phyloP scores from a whole-genome alignment of 2,329 filamentous ascomycete species.

The Onygenales sp. region DNA sequence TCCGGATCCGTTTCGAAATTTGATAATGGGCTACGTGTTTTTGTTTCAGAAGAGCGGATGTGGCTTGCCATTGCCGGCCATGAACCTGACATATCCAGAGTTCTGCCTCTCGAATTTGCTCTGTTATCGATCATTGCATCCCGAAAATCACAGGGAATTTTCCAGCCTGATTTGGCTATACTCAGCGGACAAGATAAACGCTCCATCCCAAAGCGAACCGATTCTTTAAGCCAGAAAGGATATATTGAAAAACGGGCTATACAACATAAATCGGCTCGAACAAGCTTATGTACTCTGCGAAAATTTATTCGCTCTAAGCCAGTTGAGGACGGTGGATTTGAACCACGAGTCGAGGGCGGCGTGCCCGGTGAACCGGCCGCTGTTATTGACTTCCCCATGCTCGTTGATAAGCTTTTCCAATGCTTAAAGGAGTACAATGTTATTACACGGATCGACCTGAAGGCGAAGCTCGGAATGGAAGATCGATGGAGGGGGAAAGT shows the following conservation, averaged over 20 bases:
- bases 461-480: slow-evolving; percentile 35
- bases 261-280: slow-evolving; percentile 40
- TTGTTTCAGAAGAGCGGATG: slow-evolving; percentile 45
- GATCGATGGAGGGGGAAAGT: slow-evolving; percentile 31
- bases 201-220: slow-evolving; percentile 53
- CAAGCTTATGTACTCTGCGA: slow-evolving; percentile 47
- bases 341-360: slow-evolving; percentile 9
- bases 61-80: slow-evolving; percentile 55
- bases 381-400: slow-evolving; percentile 40
- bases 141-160: slow-evolving; percentile 43
- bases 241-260: slow-evolving; percentile 51
- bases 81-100: slow-evolving; percentile 44
- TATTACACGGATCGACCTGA: slow-evolving; percentile 44
- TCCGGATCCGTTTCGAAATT: background rate
- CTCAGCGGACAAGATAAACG: slow-evolving; percentile 55
- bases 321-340: slow-evolving; percentile 5
- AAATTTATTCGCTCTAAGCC: slow-evolving; percentile 30
- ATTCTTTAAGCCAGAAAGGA: slow-evolving; percentile 46
- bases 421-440: slow-evolving; percentile 42
- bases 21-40: slow-evolving; percentile 28
- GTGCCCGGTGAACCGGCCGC: slow-evolving; percentile 14
- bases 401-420: slow-evolving; percentile 40
- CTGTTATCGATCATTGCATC: slow-evolving; percentile 51
- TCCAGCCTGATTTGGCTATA: slow-evolving; percentile 46
- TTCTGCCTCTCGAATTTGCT: slow-evolving; percentile 46